phyloP scores from a whole-genome alignment of 2,329 filamentous ascomycete species.

The Grosmannia clavigera region DNA sequence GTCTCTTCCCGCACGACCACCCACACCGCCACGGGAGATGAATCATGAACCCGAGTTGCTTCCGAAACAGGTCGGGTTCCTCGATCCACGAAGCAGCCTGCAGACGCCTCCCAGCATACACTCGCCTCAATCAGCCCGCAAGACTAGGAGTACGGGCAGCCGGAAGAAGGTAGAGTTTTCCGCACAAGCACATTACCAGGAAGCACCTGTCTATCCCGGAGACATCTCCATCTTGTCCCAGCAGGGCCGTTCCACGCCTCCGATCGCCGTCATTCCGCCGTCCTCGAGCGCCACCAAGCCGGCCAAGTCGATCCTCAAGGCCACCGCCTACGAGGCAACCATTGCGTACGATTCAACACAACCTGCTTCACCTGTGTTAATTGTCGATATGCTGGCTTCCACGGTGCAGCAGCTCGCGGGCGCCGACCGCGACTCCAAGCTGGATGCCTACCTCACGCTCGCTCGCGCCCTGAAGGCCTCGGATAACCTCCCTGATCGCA shows the following conservation, averaged over 20 bases:
- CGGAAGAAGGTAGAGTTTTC: slow-evolving; percentile 48
- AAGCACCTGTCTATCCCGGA: slow-evolving; percentile 33
- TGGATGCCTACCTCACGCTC: slow-evolving; percentile 80
- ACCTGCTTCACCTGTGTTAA: slow-evolving; percentile 37
- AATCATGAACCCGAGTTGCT: slow-evolving; percentile 20
- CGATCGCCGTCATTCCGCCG: slow-evolving; percentile 22
- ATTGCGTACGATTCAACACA: slow-evolving; percentile 16
- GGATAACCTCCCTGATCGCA: slow-evolving; percentile 65
- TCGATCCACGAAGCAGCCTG: slow-evolving; percentile 26
- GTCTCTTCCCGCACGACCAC: slow-evolving; percentile 44
- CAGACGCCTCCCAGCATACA: slow-evolving; percentile 41
- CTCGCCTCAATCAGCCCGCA: slow-evolving; percentile 22
- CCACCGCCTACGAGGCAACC: slow-evolving; percentile 24
- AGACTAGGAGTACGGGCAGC: slow-evolving; percentile 9
- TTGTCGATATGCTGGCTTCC: slow-evolving; percentile 75
- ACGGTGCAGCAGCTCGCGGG: slow-evolving; percentile 70
- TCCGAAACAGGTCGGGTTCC: slow-evolving; percentile 2
- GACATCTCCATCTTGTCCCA: slow-evolving; percentile 14
- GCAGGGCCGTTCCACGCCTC: slow-evolving; percentile 11
- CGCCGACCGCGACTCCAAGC: slow-evolving; percentile 54
- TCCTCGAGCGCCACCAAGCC: slow-evolving; percentile 27
- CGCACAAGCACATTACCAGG: slow-evolving; percentile 41
- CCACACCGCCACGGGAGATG: slow-evolving; percentile 53
- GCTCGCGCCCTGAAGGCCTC: slow-evolving; percentile 66
- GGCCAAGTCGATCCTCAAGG: slow-evolving; percentile 67